These are phyloP conservation scores for Aspergillus ostianus DNA, from an alignment of 495 filamentous ascomycete genomes.

Conservation along the genomic window DNA sequence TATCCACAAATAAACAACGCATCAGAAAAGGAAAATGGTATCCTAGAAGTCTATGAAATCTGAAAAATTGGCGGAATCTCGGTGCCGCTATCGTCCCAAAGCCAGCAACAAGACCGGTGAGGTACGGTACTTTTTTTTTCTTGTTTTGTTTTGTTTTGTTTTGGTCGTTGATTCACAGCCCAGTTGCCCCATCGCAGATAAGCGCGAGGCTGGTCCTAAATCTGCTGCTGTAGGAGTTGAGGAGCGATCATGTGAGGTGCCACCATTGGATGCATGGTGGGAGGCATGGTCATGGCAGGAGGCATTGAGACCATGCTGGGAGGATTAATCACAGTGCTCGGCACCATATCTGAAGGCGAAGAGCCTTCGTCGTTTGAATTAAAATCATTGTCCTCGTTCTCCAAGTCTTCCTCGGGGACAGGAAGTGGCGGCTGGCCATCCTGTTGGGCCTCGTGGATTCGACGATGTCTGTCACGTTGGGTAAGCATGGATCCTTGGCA, in stretches of 20 bases:
- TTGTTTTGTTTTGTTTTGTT: neutral
- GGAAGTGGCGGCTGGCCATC: conserved; percentile 61
- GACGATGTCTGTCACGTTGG: conserved; percentile 67
- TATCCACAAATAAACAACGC: conserved; percentile 1
- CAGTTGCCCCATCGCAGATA: neutral
- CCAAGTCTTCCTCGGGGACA: conserved; percentile 70
- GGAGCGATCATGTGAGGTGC: conserved; percentile 45
- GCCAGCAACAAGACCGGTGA: neutral
- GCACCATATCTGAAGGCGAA: conserved; percentile 45
- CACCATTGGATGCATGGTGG: conserved; percentile 35
- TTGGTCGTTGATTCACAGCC: too few relatives aligned
- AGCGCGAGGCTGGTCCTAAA: conserved; percentile 26
- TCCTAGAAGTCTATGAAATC: neutral
- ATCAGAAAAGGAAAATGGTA: conserved; percentile 12
- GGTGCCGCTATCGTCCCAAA: neutral
- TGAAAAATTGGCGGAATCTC: neutral
- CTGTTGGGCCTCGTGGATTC: conserved; percentile 81
- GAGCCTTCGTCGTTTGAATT: conserved; percentile 74
- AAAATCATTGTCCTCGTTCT: conserved; percentile 70
- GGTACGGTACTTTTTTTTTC: neutral
- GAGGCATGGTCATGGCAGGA: conserved; percentile 36
- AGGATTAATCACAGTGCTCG: conserved; percentile 34
- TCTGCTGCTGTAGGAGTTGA: conserved; percentile 47
- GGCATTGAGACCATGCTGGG: conserved; percentile 42
- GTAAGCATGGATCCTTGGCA: conserved; percentile 6